Percentiles rank a stretch among this genome's conserved stretches.
Evolutionary conservation across 2,329 filamentous ascomycete genomes (phyloP).

Genomic region (Pseudopithomyces maydicus): DNA sequence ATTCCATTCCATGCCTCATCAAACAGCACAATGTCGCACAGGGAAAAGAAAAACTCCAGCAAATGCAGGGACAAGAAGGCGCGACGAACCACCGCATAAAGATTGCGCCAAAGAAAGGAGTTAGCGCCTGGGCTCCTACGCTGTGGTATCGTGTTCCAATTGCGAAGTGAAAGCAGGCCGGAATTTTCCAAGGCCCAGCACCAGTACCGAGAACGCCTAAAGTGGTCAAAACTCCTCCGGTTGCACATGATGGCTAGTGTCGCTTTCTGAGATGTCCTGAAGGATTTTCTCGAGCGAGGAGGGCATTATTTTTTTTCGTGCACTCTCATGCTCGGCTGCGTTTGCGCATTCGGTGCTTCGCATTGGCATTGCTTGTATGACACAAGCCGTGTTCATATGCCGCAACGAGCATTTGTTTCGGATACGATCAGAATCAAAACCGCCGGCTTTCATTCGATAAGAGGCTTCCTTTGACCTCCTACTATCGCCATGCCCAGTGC

Average conservation of each 20-base stretch:
- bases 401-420: background rate
- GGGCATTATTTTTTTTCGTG: background rate
- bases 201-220: constrained; percentile 6
- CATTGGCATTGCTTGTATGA: background rate
- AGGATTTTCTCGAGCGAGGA: background rate
- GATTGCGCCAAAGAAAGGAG: background rate
- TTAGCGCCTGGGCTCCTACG: constrained; percentile 10
- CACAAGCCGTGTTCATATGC: background rate
- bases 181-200: background rate
- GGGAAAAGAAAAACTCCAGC: constrained; percentile 6
- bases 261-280: background rate
- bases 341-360: background rate
- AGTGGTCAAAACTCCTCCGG: background rate
- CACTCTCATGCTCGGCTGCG: background rate
- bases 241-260: background rate
- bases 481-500: constrained; percentile 67
- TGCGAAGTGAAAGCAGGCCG: constrained; percentile 6
- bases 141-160: constrained; percentile 8
- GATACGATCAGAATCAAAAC: background rate
- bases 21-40: background rate
- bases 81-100: background rate
- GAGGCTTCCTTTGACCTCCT: constrained; percentile 64
- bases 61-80: constrained; percentile 10
- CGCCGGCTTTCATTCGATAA: constrained; percentile 64
- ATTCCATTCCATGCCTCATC: constrained; percentile 6